Base-by-base conservation (phyloP, 257 asterid genomes). In the Marsdenia floribunda region DNA sequence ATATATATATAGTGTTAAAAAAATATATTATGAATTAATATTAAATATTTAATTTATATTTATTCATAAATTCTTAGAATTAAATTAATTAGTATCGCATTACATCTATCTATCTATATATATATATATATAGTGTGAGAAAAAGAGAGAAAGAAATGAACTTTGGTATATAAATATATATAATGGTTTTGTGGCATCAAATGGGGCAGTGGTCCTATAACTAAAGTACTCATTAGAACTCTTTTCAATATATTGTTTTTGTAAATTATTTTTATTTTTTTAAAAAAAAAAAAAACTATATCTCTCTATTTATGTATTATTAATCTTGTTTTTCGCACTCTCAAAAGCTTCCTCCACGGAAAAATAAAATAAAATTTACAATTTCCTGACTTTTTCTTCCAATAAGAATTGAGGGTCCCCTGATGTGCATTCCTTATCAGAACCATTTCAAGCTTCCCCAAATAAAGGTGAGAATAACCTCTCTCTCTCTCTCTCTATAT, bases 111-210 rank as follows among this genome's bases (percentile, higher is more conserved):
- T 6, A 42, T 44, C 6, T 44, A n/a, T 21, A 57, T 57, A 57
- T n/a, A n/a, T 58, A 29, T 10, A 12, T 61, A 29, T 16, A 26
- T 61, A 44, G 44, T 16, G 42, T 11, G 37, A 53, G 75, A 63
- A 24, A 40, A 24, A 53, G 75, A 63, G 21, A 52, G 52, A 54
- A 63, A 70, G 49, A 70, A 55, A 64, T 70, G 80, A 75, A 77
- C 42, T 53, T 77, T 75, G 78, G 26, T 52, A 52, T 21, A 3
- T 52, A 0, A 4, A 14, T 52, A 14, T 52, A 14, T 52, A 55
- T 57, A 63, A 52, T 74, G 77, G 49, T 70, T 75, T 79, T 78
- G 76, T 78, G 76, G 73, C 82, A 76, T 80, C 75, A 63, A 74
- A 46, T 66, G 59, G 44, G 37, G 38, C 52, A 71, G 81, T 86